phyloP scores from a whole-genome alignment of 805 yeast genomes.

The Metschnikowia cerradonensis region DNA sequence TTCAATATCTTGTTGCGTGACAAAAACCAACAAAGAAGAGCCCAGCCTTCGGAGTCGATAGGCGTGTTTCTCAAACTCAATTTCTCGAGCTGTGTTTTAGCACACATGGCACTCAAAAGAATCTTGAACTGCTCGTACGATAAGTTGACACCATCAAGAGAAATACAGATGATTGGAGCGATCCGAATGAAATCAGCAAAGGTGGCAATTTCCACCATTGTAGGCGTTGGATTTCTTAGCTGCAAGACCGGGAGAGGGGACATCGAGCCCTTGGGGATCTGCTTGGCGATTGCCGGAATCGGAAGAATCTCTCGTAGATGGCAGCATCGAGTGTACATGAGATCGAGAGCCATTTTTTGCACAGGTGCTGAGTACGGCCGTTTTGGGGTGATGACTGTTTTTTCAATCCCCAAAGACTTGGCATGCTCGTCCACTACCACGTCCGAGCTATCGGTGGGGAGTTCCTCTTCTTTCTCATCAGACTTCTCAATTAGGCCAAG shows the following conservation, averaged over 20 bases:
- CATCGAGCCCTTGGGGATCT: slow-evolving; percentile 70
- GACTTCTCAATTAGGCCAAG: slow-evolving; percentile 38
- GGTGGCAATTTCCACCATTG: slow-evolving; percentile 80
- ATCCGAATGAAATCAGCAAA: slow-evolving; percentile 85
- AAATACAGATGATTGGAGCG: slow-evolving; percentile 72
- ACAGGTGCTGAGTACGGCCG: slow-evolving; percentile 30
- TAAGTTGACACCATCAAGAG: slow-evolving; percentile 75
- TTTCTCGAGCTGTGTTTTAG: slow-evolving; percentile 64
- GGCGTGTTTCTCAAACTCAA: slow-evolving; percentile 76
- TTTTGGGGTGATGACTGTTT: slow-evolving; percentile 9
- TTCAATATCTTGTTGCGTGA: slow-evolving; percentile 55
- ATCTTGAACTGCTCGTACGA: slow-evolving; percentile 74
- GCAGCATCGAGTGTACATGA: slow-evolving; percentile 86
- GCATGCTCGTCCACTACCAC: slow-evolving; percentile 14
- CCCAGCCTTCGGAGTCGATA: slow-evolving; percentile 73
- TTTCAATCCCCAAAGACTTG: slow-evolving; percentile 12
- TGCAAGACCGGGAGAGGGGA: slow-evolving; percentile 71
- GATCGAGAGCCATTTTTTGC: slow-evolving; percentile 54
- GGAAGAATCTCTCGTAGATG: slow-evolving; percentile 89
- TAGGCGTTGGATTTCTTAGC: slow-evolving; percentile 82
- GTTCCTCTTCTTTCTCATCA: slow-evolving; percentile 9
- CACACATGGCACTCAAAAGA: slow-evolving; percentile 64
- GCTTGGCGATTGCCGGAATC: slow-evolving; percentile 82
- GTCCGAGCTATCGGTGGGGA: slow-evolving; percentile 1
- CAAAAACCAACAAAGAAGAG: slow-evolving; percentile 68